A percentile compares a stretch with the other conserved stretches of the same genome.
Conservation (phyloP, 441 rosid species). For the Euphorbia corollata region DNA sequence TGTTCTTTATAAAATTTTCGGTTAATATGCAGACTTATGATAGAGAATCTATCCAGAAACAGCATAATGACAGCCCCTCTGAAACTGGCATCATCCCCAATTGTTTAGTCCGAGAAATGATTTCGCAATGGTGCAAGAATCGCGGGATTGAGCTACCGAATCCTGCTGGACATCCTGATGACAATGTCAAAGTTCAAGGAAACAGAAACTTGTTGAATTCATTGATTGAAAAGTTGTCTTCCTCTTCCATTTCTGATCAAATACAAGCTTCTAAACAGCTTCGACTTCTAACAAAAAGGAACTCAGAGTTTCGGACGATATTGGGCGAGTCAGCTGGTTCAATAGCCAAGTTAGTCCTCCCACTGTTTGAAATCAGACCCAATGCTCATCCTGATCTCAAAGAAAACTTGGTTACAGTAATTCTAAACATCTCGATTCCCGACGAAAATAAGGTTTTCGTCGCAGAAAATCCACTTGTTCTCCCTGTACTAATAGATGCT, state of each 20-base stretch:
- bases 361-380: conserved; percentile 32
- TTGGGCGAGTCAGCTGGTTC: conserved; percentile 48
- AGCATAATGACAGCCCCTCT: conserved; percentile 64
- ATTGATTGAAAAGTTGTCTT: conserved; percentile 53
- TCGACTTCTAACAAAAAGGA: conserved; percentile 50
- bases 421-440: conserved; percentile 69
- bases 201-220: conserved; percentile 47
- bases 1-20: conserved; percentile 1
- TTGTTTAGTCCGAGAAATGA: conserved; percentile 55
- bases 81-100: conserved; percentile 61
- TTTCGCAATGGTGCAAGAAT: conserved; percentile 60
- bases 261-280: conserved; percentile 69
- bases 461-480: conserved; percentile 51
- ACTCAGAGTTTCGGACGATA: conserved; percentile 57
- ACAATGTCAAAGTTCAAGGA: conserved; percentile 34
- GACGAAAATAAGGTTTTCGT: conserved; percentile 63
- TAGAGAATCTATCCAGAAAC: conserved; percentile 50
- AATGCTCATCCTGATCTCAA: conserved; percentile 47
- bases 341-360: conserved; percentile 47
- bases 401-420: conserved; percentile 72
- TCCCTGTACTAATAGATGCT: conserved; percentile 61
- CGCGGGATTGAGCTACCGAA: conserved; percentile 18
- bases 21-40: conserved; percentile 73
- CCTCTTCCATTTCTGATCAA: conserved; percentile 37
- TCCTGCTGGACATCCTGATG: conserved; percentile 31